Evolutionary conservation across 345 rosid genomes (phyloP), one percentile per base, ranked within the genome.

Genomic region (Lumnitzera racemosa): DNA sequence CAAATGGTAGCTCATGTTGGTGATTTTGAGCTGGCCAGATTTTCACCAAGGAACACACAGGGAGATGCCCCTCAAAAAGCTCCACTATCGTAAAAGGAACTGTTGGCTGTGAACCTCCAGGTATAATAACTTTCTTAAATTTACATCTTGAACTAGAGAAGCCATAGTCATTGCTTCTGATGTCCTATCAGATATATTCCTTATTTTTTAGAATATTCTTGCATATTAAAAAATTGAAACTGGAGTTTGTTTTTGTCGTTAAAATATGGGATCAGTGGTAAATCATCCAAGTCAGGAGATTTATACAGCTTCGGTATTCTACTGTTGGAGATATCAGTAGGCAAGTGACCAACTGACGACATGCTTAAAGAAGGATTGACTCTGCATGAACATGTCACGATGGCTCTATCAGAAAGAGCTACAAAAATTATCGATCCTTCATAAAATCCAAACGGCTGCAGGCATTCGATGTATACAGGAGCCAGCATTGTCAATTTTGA

Each of bases 261-360:
- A 61, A 67, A 68, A 49, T 56, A 61, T 15, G 72, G 72, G 11
- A n/a, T 68, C 13, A 61, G 72, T 48, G 56, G 62, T 6, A 61
- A 51, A 57, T 66, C 61, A 11, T 68, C 72, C 15, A 62, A 61
- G 5, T 41, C 57, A n/a, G 72, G 72, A 25, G 71, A 68, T 12
- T 67, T 68, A n/a, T 68, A 68, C 49, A 61, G 67, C 46, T 61
- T 61, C 6, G 72, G 72, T 10, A 68, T 68, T 27, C 57, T 68
- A 36, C 48, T 61, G 27, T 62, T 68, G 0, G 67, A 61, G 57
- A 57, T 56, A 29, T 27, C 61, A 14, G 29, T 61, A 12, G 65
- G 51, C 25, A 67, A 55, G 56, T 56, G 56, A 52, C 66, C 67
- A 13, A 61, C 58, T 0, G 62, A 68, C 36, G 66, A 31, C 12